Evolutionary conservation across 2,329 filamentous ascomycete species (phyloP), one percentile per base, ranked within the genome.

Genomic region (Zasmidium citrigriseum): DNA sequence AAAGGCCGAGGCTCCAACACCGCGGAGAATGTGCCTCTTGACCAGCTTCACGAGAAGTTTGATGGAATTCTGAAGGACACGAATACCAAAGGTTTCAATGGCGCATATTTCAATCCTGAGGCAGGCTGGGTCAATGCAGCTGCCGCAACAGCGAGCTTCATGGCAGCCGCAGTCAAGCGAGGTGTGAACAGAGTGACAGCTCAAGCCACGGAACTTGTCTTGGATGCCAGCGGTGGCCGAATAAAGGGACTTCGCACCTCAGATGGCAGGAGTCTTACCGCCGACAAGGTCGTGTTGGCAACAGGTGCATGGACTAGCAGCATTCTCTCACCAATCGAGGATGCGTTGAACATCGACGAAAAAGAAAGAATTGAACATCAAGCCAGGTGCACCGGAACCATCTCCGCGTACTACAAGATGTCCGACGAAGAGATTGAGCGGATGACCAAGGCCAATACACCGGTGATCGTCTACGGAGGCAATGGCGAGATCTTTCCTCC

Each of bases 231-330:
- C 1, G 57, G 56, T 7, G 55, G 49, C n/a, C 46, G 56, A 2
- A 48, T 76, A 11, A 53, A 60, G 1, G 86, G 86, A 18, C 81
- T 87, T 16, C 68, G 69, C 34, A 77, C 82, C 14, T 72, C 68
- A 44, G 76, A 79, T 61, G 85, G 83, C 1, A 70, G 73, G 18
- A 67, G 72, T 1, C 74, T 83, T 50, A 72, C 66, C 16, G 86
- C 84, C 1, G 79, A 83, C 54, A 82, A 83, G 65, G 73, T 84
- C 24, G 69, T 87, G 16, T 68, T 87, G 24, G 79, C 78, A 29
- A 82, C 84, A 1, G 85, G 84, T 4, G 83, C 84, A 1, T 82
- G 83, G 71, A 86, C 84, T 2, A 79, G 79, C 22, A 72, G 77
- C 29, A 67, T 87, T 23, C 76, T 87, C 55, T 79, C 80, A 1